These are phyloP conservation scores for Penicillium antarcticum DNA, from an alignment of 495 filamentous ascomycete genomes.

Conservation along the genomic window DNA sequence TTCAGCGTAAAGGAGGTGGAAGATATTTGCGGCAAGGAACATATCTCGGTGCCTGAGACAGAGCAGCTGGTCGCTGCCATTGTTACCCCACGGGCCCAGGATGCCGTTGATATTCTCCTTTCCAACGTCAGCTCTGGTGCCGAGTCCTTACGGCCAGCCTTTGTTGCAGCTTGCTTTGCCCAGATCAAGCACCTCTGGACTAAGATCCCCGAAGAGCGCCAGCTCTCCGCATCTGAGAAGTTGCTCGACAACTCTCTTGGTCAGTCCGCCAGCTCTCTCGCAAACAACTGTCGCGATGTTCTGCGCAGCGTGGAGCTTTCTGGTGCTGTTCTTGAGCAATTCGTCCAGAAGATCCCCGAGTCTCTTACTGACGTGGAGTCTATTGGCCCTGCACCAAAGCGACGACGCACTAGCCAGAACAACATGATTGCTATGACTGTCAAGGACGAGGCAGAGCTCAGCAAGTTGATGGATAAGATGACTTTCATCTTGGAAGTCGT, in stretches of 20 bases:
- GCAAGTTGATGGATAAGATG: constrained; percentile 62
- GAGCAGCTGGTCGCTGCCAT: constrained; percentile 59
- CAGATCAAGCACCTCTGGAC: constrained; percentile 69
- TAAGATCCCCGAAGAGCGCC: constrained; percentile 61
- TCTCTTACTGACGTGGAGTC: constrained; percentile 59
- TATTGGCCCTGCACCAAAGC: constrained; percentile 65
- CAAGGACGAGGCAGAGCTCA: constrained; percentile 52
- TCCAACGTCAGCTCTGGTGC: constrained; percentile 47
- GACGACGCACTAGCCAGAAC: constrained; percentile 68
- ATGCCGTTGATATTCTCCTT: constrained; percentile 60
- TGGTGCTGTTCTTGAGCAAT: constrained; percentile 63
- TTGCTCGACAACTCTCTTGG: constrained; percentile 55
- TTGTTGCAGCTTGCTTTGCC: constrained; percentile 59
- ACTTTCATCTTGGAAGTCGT: constrained; percentile 88
- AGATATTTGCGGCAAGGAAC: constrained; percentile 50
- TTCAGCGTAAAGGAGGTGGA: constrained; percentile 42
- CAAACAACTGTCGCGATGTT: constrained; percentile 60
- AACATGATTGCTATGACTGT: constrained; percentile 47
- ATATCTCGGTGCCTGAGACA: constrained; percentile 54
- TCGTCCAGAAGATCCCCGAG: constrained; percentile 66
- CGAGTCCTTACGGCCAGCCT: constrained; percentile 39
- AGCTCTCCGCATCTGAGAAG: constrained; percentile 53
- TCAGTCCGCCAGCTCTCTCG: constrained; percentile 23
- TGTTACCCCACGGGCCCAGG: constrained; percentile 63
- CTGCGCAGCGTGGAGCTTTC: constrained; percentile 66